A percentile compares a stretch with the other conserved stretches of the same genome.
These are phyloP conservation scores for Kuraishia ogatae DNA, from an alignment of 805 yeast species.

Conservation along the genomic window DNA sequence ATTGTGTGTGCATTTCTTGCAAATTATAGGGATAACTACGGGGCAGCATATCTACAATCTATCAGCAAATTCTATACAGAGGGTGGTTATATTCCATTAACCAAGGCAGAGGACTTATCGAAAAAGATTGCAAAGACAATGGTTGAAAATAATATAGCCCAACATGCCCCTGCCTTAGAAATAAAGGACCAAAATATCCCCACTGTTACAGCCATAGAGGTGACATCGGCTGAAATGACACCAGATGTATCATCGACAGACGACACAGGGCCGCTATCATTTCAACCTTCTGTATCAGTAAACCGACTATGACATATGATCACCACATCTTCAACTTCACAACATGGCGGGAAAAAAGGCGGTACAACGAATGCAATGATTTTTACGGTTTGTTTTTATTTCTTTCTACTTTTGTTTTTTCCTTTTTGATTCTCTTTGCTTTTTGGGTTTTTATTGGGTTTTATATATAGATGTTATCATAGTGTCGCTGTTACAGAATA, in stretches of 20 bases:
- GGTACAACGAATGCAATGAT: too few species aligned
- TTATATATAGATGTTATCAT: not conserved
- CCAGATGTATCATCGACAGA: not conserved
- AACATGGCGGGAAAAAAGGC: too few species aligned
- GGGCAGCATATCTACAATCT: constrained; percentile 19
- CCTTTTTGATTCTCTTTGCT: not conserved
- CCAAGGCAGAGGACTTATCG: not conserved
- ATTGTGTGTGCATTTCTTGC: constrained; percentile 22
- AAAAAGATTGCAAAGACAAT: not conserved
- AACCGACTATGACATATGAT: too few species aligned
- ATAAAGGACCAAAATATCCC: not conserved
- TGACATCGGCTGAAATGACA: not conserved
- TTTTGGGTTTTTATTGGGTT: not conserved
- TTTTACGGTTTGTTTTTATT: not conserved
- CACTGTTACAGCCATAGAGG: not conserved
- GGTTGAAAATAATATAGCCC: not conserved
- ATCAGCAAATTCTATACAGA: constrained; percentile 21
- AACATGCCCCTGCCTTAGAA: not conserved
- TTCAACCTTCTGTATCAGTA: not conserved
- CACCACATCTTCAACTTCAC: too few species aligned
- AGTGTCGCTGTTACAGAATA: not conserved
- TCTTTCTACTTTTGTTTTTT: not conserved
- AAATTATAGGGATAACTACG: constrained; percentile 23
- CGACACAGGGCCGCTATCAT: not conserved
- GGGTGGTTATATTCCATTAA: not conserved